Evolutionary conservation across 305 asterid genomes (phyloP).

Genomic region (Fraxinus angustifolia): DNA sequence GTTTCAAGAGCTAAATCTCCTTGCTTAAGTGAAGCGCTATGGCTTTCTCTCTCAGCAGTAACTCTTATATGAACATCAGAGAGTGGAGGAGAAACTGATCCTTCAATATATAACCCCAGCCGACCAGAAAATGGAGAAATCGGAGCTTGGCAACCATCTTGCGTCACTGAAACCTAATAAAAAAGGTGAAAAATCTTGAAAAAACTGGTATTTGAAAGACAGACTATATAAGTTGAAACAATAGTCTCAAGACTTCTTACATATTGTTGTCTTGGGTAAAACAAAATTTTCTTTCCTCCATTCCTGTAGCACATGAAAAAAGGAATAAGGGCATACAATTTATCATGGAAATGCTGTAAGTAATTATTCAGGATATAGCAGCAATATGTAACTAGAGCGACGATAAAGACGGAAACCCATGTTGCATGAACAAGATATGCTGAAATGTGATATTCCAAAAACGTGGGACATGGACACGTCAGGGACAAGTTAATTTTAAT

Average conservation of each 20-base stretch:
- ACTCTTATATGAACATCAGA: constrained; percentile 66
- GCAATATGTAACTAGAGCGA: background rate
- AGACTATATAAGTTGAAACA: constrained; percentile 18
- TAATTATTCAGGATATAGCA: background rate
- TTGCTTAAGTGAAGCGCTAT: constrained; percentile 52
- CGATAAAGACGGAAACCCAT: background rate
- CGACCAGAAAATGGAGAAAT: constrained; percentile 77
- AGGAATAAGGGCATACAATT: constrained; percentile 20
- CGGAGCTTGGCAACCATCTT: constrained; percentile 79
- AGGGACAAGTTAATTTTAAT: background rate
- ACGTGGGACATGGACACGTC: background rate
- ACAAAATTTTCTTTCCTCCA: constrained; percentile 56
- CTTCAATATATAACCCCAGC: constrained; percentile 79
- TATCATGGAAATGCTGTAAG: constrained; percentile 1
- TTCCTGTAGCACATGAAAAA: constrained; percentile 53
- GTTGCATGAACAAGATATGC: background rate
- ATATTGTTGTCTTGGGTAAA: constrained; percentile 74
- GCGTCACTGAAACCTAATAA: constrained; percentile 56
- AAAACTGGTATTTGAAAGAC: constrained; percentile 13
- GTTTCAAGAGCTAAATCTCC: constrained; percentile 72
- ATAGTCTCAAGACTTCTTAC: constrained; percentile 45
- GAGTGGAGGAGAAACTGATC: constrained; percentile 91
- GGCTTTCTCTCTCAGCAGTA: constrained; percentile 65
- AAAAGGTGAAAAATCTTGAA: constrained; percentile 23
- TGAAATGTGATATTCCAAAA: background rate